Conservation (phyloP, 1,139 yeast genomes). For the Geotrichum bryndzae region DNA sequence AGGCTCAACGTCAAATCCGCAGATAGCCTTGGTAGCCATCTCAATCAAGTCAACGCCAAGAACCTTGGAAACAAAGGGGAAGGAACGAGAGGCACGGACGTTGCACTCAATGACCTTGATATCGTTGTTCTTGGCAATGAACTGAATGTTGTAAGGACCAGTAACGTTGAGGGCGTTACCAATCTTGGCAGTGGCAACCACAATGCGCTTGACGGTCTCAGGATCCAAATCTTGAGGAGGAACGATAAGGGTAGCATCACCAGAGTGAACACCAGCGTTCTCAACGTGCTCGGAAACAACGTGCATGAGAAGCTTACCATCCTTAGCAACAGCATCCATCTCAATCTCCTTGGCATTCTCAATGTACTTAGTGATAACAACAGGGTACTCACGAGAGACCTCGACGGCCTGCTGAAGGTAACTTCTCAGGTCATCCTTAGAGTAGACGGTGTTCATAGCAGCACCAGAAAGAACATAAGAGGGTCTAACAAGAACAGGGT, state of each 20-base stretch:
- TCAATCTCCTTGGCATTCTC: slow-evolving; percentile 96
- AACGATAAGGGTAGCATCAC: slow-evolving; percentile 91
- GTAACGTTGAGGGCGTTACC: slow-evolving; percentile 96
- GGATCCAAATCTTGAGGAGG: slow-evolving; percentile 96
- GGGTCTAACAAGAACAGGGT: slow-evolving; percentile 96
- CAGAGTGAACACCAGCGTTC: slow-evolving; percentile 98
- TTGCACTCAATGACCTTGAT: slow-evolving; percentile 97
- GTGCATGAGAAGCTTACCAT: slow-evolving; percentile 85
- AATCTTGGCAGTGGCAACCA: slow-evolving; percentile 91
- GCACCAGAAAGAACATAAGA: slow-evolving; percentile 97
- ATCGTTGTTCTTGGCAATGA: slow-evolving; percentile 54
- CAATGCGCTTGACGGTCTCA: slow-evolving; percentile 85
- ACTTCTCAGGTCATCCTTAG: slow-evolving; percentile 67
- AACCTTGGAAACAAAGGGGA: slow-evolving; percentile 98
- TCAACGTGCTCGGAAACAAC: slow-evolving; percentile 98
- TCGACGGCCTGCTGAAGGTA: slow-evolving; percentile 83
- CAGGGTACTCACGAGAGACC: slow-evolving; percentile 94
- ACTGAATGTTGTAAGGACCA: slow-evolving; percentile 98
- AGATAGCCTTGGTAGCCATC: slow-evolving; percentile 94
- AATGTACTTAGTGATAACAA: slow-evolving; percentile 91
- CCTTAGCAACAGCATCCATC: slow-evolving; percentile 89
- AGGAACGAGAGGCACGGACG: slow-evolving; percentile 95
- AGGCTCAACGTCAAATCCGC: slow-evolving; percentile 81
- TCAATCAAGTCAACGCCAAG: slow-evolving; percentile 96
- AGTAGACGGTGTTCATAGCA: slow-evolving; percentile 91